Evolutionary conservation across 495 filamentous ascomycete species (phyloP).

Genomic region (Xylaria castorea): DNA sequence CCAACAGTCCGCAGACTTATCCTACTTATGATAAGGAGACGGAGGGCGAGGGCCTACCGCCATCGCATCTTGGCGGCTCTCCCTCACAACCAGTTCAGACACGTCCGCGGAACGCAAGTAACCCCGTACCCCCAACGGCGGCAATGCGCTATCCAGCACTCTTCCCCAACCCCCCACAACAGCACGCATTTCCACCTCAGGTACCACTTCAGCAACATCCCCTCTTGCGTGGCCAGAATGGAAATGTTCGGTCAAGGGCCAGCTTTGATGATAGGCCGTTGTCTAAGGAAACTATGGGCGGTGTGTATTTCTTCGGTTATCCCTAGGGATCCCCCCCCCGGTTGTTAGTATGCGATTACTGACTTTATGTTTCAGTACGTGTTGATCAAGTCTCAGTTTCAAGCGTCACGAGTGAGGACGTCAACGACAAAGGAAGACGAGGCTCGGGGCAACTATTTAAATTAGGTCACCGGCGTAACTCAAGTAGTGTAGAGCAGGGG

Average conservation of each 20-base stretch:
- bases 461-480: constrained; percentile 31
- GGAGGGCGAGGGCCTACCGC: constrained; percentile 31
- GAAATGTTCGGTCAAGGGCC: background rate
- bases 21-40: constrained; percentile 56
- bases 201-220: constrained; percentile 30
- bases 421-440: constrained; percentile 28
- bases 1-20: constrained; percentile 43
- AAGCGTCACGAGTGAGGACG: constrained; percentile 35
- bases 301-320: background rate
- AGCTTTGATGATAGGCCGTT: constrained; percentile 21
- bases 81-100: constrained; percentile 21
- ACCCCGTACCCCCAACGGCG: constrained; percentile 47
- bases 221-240: constrained; percentile 26
- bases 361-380: constrained; percentile 28
- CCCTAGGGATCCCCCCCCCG: background rate
- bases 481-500: constrained; percentile 27
- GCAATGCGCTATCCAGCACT: constrained; percentile 47
- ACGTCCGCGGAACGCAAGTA: constrained; percentile 35
- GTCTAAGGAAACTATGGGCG: constrained; percentile 31
- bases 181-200: constrained; percentile 17
- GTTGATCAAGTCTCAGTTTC: constrained; percentile 36
- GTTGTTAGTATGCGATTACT: background rate
- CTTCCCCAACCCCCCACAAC: constrained; percentile 34
- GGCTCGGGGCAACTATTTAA: constrained; percentile 30
- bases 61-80: background rate